A percentile compares a stretch with the other conserved stretches of the same genome.
Conservation (phyloP, 2,329 filamentous ascomycete species). For the Cladophialophora immunda region DNA sequence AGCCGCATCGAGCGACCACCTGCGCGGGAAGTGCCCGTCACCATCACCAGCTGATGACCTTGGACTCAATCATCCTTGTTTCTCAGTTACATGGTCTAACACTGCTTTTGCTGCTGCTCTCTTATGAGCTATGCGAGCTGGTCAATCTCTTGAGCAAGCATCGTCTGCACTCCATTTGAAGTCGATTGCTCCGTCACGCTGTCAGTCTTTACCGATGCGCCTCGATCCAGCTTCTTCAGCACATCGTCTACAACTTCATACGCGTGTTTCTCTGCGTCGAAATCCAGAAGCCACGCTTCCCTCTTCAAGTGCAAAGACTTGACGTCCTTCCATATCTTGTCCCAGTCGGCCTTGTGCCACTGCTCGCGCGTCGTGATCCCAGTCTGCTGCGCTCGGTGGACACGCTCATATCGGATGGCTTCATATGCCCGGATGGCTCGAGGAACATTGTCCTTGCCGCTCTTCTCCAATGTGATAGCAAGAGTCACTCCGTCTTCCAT, state of each 20-base stretch:
- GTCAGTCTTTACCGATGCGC: conserved; percentile 21
- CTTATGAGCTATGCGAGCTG: conserved; percentile 25
- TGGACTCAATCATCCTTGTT: neutral
- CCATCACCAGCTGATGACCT: too few species aligned
- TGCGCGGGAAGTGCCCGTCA: conserved; percentile 2
- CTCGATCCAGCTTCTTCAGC: conserved; percentile 33
- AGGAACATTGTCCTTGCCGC: conserved; percentile 41
- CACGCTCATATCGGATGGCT: conserved; percentile 40
- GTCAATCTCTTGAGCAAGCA: conserved; percentile 28
- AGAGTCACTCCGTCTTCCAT: conserved; percentile 61
- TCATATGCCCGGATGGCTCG: conserved; percentile 41
- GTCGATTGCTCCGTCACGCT: conserved; percentile 19
- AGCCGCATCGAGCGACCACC: neutral
- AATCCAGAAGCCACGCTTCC: conserved; percentile 41
- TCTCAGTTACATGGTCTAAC: neutral
- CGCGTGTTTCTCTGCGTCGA: conserved; percentile 41
- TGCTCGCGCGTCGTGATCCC: conserved; percentile 42
- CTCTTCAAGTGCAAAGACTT: conserved; percentile 39
- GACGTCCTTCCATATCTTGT: conserved; percentile 52
- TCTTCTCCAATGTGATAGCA: conserved; percentile 52
- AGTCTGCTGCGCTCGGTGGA: conserved; percentile 40
- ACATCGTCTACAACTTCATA: conserved; percentile 41
- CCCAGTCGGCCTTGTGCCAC: conserved; percentile 43
- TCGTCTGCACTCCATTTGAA: conserved; percentile 21
- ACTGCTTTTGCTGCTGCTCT: neutral